Evolutionary conservation across 2,329 filamentous ascomycete genomes (phyloP).

Genomic region (Phoma sp.): DNA sequence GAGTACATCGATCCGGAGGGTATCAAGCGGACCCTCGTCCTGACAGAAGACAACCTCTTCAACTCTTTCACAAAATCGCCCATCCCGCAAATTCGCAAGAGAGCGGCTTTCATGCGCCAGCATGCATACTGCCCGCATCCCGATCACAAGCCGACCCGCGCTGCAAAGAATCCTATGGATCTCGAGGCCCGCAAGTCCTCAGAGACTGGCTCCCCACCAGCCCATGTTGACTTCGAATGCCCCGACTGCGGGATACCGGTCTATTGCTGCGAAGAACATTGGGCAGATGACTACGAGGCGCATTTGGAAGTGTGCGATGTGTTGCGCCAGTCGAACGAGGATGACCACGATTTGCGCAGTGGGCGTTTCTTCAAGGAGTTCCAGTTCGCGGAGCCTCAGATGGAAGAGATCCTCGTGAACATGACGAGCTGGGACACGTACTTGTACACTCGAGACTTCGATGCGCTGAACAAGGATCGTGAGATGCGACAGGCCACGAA

Average conservation of each 20-base stretch:
- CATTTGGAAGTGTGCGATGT: conserved; percentile 94
- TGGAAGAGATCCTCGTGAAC: conserved; percentile 92
- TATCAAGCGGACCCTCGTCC: conserved; percentile 48
- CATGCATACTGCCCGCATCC: conserved; percentile 94
- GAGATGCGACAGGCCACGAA: conserved; percentile 92
- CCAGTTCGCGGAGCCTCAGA: conserved; percentile 84
- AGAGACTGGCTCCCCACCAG: conserved; percentile 67
- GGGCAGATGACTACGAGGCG: conserved; percentile 92
- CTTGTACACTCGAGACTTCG: conserved; percentile 88
- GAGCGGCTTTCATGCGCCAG: conserved; percentile 89
- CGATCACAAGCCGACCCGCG: conserved; percentile 76
- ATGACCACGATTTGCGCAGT: conserved; percentile 92
- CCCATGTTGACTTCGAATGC: conserved; percentile 91
- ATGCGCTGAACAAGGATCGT: conserved; percentile 88
- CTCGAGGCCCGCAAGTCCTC: conserved; percentile 64
- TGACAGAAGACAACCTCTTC: conserved; percentile 84
- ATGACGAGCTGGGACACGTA: conserved; percentile 99
- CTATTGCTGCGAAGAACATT: conserved; percentile 93
- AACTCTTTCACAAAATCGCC: conserved; percentile 91
- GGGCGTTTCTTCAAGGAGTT: conserved; percentile 94
- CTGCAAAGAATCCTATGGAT: conserved; percentile 69
- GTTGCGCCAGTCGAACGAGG: conserved; percentile 91
- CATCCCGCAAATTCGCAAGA: conserved; percentile 81
- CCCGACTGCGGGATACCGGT: conserved; percentile 94
- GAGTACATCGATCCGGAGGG: conserved; percentile 47